phyloP scores from a whole-genome alignment of 2,329 filamentous ascomycete species.

The Myriosclerotinia curreyana region DNA sequence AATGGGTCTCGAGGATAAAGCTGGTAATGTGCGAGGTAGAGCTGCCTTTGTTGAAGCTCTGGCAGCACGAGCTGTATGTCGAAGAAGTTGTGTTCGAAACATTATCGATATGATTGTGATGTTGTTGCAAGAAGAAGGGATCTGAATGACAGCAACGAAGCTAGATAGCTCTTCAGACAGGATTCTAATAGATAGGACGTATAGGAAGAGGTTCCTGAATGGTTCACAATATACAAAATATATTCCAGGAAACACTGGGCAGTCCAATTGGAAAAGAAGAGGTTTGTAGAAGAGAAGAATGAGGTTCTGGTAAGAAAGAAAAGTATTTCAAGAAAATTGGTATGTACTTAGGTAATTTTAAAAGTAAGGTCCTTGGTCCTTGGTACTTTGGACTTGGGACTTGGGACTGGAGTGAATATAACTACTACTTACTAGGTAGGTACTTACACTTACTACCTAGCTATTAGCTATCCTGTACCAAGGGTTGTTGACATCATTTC shows the following conservation, averaged over 20 bases:
- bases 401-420: slow-evolving; percentile 5
- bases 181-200: not conserved
- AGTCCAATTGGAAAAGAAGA: not conserved
- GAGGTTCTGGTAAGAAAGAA: not conserved
- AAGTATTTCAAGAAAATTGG: slow-evolving; percentile 2
- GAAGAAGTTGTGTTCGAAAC: slow-evolving; percentile 37
- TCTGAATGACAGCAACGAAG: not conserved
- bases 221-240: not conserved
- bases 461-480: slow-evolving; percentile 1
- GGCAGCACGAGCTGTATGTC: slow-evolving; percentile 32
- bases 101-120: slow-evolving; percentile 30
- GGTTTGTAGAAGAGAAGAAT: no score
- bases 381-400: slow-evolving; percentile 1
- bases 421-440: not conserved
- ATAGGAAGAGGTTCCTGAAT: not conserved
- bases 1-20: slow-evolving; percentile 27
- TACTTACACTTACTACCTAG: no score
- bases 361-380: no score
- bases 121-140: slow-evolving; percentile 6
- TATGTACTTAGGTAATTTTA: not conserved
- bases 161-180: not conserved
- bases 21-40: slow-evolving; percentile 26
- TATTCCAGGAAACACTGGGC: not conserved
- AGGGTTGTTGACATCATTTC: slow-evolving; percentile 21
- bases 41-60: slow-evolving; percentile 27